Percentiles rank a stretch among this genome's conserved stretches.
phyloP scores from a whole-genome alignment of 176 grass and related monocot genomes.

The Saccharum officinarum region DNA sequence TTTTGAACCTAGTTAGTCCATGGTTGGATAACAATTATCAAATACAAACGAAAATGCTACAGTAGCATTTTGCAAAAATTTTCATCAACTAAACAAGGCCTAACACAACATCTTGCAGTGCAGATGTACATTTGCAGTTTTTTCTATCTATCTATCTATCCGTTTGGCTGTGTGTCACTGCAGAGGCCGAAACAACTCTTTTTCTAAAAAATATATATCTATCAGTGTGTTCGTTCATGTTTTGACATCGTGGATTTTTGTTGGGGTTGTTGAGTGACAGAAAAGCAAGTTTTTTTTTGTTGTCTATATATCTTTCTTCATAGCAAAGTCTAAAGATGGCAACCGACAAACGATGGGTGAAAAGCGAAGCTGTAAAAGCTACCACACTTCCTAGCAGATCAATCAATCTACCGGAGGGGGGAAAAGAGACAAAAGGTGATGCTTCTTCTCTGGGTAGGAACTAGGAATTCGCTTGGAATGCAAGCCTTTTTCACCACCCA shows the following conservation, averaged over 20 bases:
- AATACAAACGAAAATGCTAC: no score
- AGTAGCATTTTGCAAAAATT: no score
- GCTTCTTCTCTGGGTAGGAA: constrained; percentile 29
- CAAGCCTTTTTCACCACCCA: constrained; percentile 14
- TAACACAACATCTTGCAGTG: not conserved
- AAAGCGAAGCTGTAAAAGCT: constrained; percentile 12
- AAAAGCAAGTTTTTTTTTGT: not conserved
- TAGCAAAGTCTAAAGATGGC: not conserved
- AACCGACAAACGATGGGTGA: not conserved
- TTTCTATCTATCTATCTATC: not conserved
- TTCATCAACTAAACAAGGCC: no score
- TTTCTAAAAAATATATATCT: not conserved
- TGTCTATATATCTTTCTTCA: not conserved
- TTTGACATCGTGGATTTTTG: constrained; percentile 11
- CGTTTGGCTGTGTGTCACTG: no score
- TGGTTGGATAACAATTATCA: no score
- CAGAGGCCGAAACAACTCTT: no score
- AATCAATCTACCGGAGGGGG: not conserved
- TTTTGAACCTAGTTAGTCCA: no score
- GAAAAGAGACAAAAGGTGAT: not conserved
- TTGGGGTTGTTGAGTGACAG: constrained; percentile 18
- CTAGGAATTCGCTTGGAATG: constrained; percentile 19
- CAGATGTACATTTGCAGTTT: not conserved
- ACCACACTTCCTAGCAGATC: not conserved
- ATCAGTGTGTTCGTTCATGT: constrained; percentile 4